Evolutionary conservation across 148 eudicot genomes (phyloP).

Genomic region (Nepenthes gracilis): DNA sequence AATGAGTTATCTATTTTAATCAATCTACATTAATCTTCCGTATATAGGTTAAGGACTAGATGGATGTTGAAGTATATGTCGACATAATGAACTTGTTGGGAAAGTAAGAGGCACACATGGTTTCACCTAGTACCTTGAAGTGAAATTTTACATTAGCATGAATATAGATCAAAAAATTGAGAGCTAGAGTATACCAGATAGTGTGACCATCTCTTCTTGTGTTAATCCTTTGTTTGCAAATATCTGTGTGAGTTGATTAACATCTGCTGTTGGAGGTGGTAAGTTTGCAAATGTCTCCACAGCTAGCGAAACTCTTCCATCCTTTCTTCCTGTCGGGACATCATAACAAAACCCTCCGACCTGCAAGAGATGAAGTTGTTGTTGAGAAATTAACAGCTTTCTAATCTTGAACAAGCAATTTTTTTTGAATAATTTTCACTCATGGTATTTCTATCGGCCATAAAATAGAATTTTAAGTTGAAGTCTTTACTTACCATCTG

Average conservation of each 20-base stretch:
- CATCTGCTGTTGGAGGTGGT: conserved; percentile 36
- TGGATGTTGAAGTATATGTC: too few relatives aligned
- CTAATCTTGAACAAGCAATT: neutral
- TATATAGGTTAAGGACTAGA: too few relatives aligned
- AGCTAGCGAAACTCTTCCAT: conserved; percentile 49
- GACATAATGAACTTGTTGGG: too few relatives aligned
- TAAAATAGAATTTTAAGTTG: neutral
- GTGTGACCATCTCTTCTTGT: conserved; percentile 87
- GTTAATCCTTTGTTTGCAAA: conserved; percentile 60
- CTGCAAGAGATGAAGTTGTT: conserved; percentile 17
- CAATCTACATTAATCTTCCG: too few relatives aligned
- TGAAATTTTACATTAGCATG: too few relatives aligned
- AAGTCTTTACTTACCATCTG: conserved; percentile 37
- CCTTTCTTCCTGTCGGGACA: conserved; percentile 74
- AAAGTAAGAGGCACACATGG: too few relatives aligned
- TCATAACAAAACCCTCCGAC: conserved; percentile 66
- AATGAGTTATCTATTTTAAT: too few relatives aligned
- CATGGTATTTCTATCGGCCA: neutral
- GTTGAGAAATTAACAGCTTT: neutral
- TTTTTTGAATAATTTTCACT: neutral
- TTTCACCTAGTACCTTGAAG: too few relatives aligned
- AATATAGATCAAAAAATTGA: too few relatives aligned
- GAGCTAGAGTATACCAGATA: conserved; percentile 37
- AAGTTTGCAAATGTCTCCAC: conserved; percentile 33
- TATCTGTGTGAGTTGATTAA: conserved; percentile 43